phyloP scores from a whole-genome alignment of 495 filamentous ascomycete species.

The Aspergillus wentii region DNA sequence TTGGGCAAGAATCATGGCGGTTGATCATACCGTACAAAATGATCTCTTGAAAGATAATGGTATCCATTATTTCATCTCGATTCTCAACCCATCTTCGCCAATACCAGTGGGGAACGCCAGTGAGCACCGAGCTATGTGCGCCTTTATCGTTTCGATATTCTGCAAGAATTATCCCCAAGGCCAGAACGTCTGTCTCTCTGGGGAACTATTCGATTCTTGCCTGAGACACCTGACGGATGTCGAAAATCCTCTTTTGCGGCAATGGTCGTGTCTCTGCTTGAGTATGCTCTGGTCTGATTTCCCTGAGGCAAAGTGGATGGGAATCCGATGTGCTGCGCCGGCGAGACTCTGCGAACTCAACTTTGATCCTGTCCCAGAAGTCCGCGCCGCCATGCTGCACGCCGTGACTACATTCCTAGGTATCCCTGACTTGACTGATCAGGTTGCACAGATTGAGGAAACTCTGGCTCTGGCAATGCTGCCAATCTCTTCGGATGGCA shows the following conservation, averaged over 20 bases:
- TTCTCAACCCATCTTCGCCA: constrained; percentile 76
- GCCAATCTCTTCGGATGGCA: constrained; percentile 85
- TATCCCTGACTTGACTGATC: constrained; percentile 86
- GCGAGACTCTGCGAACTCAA: constrained; percentile 72
- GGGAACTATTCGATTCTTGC: constrained; percentile 78
- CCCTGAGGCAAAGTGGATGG: constrained; percentile 89
- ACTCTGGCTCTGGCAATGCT: constrained; percentile 78
- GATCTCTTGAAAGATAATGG: constrained; percentile 95
- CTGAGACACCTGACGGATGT: constrained; percentile 74
- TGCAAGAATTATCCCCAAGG: constrained; percentile 90
- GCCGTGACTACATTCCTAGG: constrained; percentile 91
- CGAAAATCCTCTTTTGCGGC: constrained; percentile 82
- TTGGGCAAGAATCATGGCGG: constrained; percentile 94
- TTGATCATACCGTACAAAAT: constrained; percentile 86
- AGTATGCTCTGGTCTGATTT: constrained; percentile 92
- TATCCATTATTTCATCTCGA: constrained; percentile 91
- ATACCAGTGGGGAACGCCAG: constrained; percentile 78
- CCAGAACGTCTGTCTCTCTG: constrained; percentile 78
- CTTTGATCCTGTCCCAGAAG: constrained; percentile 90
- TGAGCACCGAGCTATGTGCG: constrained; percentile 98
- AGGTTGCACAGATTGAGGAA: constrained; percentile 87
- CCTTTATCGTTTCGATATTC: constrained; percentile 94
- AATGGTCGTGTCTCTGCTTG: constrained; percentile 95
- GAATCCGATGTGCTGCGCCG: constrained; percentile 77
- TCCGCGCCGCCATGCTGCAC: constrained; percentile 87